Percentiles rank a stretch among this genome's conserved stretches.
Conservation (phyloP, 345 rosid species). For the Fremontodendron californicum region DNA sequence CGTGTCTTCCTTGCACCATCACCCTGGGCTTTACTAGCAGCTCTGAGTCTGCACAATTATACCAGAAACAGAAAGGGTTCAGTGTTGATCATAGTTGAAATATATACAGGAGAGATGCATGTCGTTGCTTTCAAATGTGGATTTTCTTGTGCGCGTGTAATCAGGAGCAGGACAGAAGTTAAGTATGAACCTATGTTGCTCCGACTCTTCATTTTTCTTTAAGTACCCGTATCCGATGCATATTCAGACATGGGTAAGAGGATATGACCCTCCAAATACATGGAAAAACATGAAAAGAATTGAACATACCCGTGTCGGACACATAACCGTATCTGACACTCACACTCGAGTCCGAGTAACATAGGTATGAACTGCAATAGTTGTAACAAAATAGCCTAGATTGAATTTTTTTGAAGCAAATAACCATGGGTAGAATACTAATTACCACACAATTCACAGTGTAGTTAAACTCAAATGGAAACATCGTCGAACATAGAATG, state of each 20-base stretch:
- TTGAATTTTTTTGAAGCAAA: neutral
- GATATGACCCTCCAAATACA: too few species aligned
- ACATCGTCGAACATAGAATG: neutral
- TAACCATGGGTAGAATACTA: neutral
- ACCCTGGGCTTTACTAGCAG: constrained; percentile 68
- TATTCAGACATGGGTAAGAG: too few species aligned
- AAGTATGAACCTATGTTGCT: neutral
- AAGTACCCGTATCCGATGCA: too few species aligned
- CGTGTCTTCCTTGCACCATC: constrained; percentile 68
- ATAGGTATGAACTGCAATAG: neutral
- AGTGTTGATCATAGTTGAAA: neutral
- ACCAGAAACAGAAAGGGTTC: neutral
- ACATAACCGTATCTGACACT: too few species aligned
- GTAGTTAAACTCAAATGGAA: neutral
- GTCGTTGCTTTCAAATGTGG: neutral
- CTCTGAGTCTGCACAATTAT: constrained; percentile 47
- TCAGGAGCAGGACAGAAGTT: neutral
- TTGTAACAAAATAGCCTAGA: neutral
- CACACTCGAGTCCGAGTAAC: too few species aligned
- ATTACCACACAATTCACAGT: neutral
- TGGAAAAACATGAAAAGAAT: too few species aligned
- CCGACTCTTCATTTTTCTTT: too few species aligned
- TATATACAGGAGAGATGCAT: neutral
- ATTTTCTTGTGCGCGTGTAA: neutral
- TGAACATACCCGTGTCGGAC: too few species aligned